phyloP scores from a whole-genome alignment of 208 protist genomes.

The Phytomonas sp. region DNA sequence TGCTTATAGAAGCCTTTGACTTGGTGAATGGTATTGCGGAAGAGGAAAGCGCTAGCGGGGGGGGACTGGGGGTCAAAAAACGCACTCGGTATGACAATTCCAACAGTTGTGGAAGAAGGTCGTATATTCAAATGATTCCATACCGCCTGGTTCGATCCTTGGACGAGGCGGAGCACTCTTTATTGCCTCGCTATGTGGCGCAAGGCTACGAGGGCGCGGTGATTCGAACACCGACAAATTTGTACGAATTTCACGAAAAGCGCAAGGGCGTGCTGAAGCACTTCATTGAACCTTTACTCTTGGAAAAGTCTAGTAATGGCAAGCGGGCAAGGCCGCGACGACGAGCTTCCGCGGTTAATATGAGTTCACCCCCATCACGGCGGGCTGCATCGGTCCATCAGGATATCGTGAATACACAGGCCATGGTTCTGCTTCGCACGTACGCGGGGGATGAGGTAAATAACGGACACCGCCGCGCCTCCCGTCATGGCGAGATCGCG shows the following conservation, averaged over 20 bases:
- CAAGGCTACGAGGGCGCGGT: conserved; percentile 78
- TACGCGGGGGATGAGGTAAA: not conserved
- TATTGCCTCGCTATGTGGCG: conserved; percentile 40
- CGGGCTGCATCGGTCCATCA: not conserved
- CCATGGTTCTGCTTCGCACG: not conserved
- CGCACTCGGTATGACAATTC: not conserved
- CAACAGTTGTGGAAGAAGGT: conserved; percentile 19
- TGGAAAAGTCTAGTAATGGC: not conserved
- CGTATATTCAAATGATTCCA: conserved; percentile 51
- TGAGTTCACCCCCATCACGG: not conserved
- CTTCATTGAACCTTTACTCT: conserved; percentile 34
- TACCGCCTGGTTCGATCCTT: conserved; percentile 51
- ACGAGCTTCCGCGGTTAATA: not conserved
- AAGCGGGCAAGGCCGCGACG: not conserved
- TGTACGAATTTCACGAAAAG: conserved; percentile 75
- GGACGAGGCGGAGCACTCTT: conserved; percentile 31
- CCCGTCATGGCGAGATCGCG: not conserved
- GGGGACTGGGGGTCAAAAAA: conserved; percentile 1
- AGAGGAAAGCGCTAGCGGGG: conserved; percentile 5
- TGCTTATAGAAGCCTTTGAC: conserved; percentile 28
- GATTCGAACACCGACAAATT: conserved; percentile 58
- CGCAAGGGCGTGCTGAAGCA: conserved; percentile 32
- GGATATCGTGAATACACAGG: not conserved
- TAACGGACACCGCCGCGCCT: not conserved
- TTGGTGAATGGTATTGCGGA: not conserved